Conservation (phyloP, 2,329 filamentous ascomycete genomes). For the Spiromastix sp. region DNA sequence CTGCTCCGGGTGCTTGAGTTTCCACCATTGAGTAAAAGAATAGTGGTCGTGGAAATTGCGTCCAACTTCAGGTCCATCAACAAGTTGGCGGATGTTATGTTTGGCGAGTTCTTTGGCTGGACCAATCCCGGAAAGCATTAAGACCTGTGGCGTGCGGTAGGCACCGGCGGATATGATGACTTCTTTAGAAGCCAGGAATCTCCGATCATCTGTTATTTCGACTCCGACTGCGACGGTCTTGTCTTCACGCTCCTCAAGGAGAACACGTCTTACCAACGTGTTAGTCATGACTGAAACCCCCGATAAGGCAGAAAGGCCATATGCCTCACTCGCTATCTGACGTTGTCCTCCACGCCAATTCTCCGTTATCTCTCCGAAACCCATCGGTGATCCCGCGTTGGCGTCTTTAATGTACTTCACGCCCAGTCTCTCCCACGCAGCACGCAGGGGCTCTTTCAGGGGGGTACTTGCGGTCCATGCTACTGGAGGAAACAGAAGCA, state of each 20-base stretch:
- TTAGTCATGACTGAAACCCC: too few species aligned
- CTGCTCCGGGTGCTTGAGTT: slow-evolving; percentile 22
- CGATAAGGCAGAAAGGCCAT: too few species aligned
- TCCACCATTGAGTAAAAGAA: slow-evolving; percentile 20
- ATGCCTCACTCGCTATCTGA: slow-evolving; percentile 19
- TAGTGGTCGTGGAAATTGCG: slow-evolving; percentile 19
- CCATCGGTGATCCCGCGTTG: slow-evolving; percentile 20
- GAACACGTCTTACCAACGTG: slow-evolving; percentile 14
- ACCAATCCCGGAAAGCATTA: slow-evolving; percentile 28
- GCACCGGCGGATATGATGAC: slow-evolving; percentile 24
- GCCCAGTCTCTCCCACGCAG: slow-evolving; percentile 30
- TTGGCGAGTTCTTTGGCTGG: slow-evolving; percentile 18
- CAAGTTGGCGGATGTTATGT: slow-evolving; percentile 20
- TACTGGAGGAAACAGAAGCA: slow-evolving; percentile 19
- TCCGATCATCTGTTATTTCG: slow-evolving; percentile 14
- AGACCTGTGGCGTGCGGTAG: slow-evolving; percentile 23
- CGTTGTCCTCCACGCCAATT: slow-evolving; percentile 19
- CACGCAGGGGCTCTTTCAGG: slow-evolving; percentile 24
- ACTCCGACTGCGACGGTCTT: slow-evolving; percentile 16
- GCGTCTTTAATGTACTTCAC: slow-evolving; percentile 16
- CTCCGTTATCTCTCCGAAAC: slow-evolving; percentile 21
- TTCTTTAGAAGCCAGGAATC: slow-evolving; percentile 18
- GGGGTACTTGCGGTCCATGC: slow-evolving; percentile 26
- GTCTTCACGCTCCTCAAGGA: slow-evolving; percentile 13
- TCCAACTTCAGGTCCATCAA: slow-evolving; percentile 16